Evolutionary conservation across 768 basidiomycete genomes (phyloP), one percentile per base, ranked within the genome.

Genomic region (Mycena albidolilacea): DNA sequence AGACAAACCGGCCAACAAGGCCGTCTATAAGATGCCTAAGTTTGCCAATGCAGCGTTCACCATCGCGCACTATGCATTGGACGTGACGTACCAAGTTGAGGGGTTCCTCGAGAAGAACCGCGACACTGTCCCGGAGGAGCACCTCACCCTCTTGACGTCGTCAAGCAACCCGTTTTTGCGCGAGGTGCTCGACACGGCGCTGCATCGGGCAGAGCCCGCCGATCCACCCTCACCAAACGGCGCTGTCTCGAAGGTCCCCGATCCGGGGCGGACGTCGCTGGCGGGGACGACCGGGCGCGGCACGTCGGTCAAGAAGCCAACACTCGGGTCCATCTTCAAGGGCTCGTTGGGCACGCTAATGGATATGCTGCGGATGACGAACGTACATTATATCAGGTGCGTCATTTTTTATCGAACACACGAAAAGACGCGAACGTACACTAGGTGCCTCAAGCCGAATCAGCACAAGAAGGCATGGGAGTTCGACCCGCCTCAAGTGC

Each of bases 21-120:
- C 87, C 19, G 91, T 98, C 5, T 99, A 94, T 91, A 99, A 98
- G 86, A 99, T 98, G 83, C 97, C 98, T 55, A 91, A 98, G 21
- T 99, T 99, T 81, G 97, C 97, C 58, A 97, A 96, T 79, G 93
- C 96, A 41, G 93, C 97, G 0, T 99, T 99, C 84, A 99, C 97
- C 2, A 95, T 99, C 77, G 95, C 97, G 10, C 98, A 99, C 80
- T 99, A 99, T 81, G 98, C 98, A 3, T 85, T 96, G 78, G 97
- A 99, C 81, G 98, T 99, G 64, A 98, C 97, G 1, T 99, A 99
- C 83, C 97, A 98, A 79, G 95, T 94, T 7, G 98, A 98, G 73
- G 97, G 98, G 14, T 99, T 99, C 85, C 86, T 99, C 79, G 98
- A 99, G 84, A 99, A 99, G 86, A 99, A 99, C 80, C 88, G 97